Evolutionary conservation across 768 basidiomycete species (phyloP), one percentile per base, ranked within the genome.

Genomic region (Boletus sp.): DNA sequence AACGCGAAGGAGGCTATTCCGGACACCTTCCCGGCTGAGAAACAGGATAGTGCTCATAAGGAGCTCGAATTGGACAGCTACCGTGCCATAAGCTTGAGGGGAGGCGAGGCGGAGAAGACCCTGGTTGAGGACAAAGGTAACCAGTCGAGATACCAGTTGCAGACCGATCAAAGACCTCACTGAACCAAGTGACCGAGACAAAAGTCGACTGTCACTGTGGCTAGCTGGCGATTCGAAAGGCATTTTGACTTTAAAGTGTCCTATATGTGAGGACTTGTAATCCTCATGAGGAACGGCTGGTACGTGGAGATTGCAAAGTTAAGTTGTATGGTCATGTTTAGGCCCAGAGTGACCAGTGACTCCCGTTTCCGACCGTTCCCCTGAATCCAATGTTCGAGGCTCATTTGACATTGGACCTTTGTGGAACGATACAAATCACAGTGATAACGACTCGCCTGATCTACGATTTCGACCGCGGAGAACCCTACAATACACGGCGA

Each of bases 21-120:
- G 80, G 8, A 98, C 81, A 17, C 95, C 96, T 70, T 99, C 97
- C n/a, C 97, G 79, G 33, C 88, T 87, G 8, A 98, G 77, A 70
- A 98, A 98, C 41, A 98, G 77, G 63, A 95, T 90, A 11, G 93
- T 93, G 61, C 87, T 90, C 43, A 90, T 79, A 25, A 98, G 66
- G 27, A 98, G 82, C 68, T 98, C 97, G 70, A 98, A 93, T 64
- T 97, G 95, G 57, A 99, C 89, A 0, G 93, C 83, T 15, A 92
- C 93, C 0, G 90, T 93, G 10, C 96, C 88, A 66, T 92, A 95
- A 14, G 87, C 88, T 33, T 82, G 81, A 1, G 95, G 94, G 0
- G 92, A 85, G 2, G 88, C 86, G 29, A 94, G 77, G 1, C 93
- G 85, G 38, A 98, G 77, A 13, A 98, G 78, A 0, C 83, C 81